Evolutionary conservation across 176 grass and related monocot genomes (phyloP).

Genomic region (Urochloa ruziziensis): DNA sequence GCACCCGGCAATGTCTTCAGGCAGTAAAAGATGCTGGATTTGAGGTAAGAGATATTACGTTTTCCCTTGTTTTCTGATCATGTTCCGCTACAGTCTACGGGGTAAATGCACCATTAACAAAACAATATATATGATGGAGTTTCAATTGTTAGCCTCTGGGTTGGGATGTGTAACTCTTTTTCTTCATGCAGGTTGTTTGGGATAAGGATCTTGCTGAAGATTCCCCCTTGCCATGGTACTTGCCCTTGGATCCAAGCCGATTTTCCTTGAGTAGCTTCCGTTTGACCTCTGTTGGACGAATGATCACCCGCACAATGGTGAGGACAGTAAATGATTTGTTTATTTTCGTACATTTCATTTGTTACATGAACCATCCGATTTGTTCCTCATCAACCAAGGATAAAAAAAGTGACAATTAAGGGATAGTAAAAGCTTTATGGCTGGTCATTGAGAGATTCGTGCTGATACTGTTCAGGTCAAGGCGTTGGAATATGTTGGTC

Average conservation of each 20-base stretch:
- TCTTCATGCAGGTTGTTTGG: conserved; percentile 71
- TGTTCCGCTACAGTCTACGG: not conserved
- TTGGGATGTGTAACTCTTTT: conserved; percentile 4
- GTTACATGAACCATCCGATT: not conserved
- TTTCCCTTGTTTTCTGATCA: not conserved
- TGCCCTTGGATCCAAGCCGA: conserved; percentile 77
- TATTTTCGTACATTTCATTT: not conserved
- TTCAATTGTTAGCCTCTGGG: not conserved
- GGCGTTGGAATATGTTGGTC: conserved; percentile 65
- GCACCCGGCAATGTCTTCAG: conserved; percentile 80
- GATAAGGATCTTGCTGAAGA: conserved; percentile 83
- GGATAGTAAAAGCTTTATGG: not conserved
- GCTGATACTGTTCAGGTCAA: conserved; percentile 65
- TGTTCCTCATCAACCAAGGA: conserved; percentile 15
- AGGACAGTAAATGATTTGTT: not conserved
- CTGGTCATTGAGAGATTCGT: conserved; percentile 1
- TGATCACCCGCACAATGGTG: conserved; percentile 79
- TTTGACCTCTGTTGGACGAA: conserved; percentile 74
- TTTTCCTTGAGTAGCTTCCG: conserved; percentile 94
- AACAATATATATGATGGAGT: conserved; percentile 6
- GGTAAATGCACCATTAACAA: not conserved
- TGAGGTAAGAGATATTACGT: conserved; percentile 48
- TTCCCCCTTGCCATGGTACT: conserved; percentile 91
- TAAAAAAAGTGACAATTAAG: not conserved
- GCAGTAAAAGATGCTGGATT: conserved; percentile 90